These are phyloP conservation scores for Nicotiana sylvestris DNA, from an alignment of 257 asterid species.

Conservation along the genomic window DNA sequence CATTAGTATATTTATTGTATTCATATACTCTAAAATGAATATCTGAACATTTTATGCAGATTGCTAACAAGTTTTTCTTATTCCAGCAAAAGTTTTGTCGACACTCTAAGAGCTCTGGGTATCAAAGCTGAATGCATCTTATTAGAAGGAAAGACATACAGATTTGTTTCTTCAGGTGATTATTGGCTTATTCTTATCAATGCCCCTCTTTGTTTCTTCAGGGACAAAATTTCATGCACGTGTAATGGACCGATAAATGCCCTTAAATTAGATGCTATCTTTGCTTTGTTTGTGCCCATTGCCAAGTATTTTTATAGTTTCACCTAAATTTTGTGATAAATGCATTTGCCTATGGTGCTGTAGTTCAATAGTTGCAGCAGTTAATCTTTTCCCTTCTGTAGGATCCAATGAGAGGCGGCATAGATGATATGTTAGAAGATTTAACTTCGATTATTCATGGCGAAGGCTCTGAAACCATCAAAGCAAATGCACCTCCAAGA, in stretches of 20 bases:
- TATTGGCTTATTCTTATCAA: not conserved
- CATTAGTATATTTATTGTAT: not conserved
- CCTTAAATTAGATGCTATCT: not conserved
- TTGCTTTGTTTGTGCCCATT: not conserved
- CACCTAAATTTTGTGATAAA: not conserved
- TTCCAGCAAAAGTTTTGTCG: slow-evolving; percentile 66
- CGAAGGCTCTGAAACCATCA: slow-evolving; percentile 61
- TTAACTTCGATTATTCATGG: slow-evolving; percentile 52
- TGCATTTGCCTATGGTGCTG: not conserved
- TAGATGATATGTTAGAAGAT: slow-evolving; percentile 71
- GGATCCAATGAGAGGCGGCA: slow-evolving; percentile 98
- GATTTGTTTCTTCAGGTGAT: slow-evolving; percentile 86
- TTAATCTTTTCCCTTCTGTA: slow-evolving; percentile 12
- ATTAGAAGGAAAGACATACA: slow-evolving; percentile 90
- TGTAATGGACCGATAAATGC: too few relatives aligned
- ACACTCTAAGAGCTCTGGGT: slow-evolving; percentile 63
- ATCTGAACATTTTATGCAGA: not conserved
- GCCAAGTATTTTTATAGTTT: not conserved
- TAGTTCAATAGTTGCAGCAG: not conserved
- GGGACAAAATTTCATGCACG: too few relatives aligned
- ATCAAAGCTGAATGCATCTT: slow-evolving; percentile 67
- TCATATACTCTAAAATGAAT: not conserved
- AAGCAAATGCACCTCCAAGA: slow-evolving; percentile 50
- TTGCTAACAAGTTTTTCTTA: not conserved
- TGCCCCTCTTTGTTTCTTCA: not conserved